Base-by-base conservation (phyloP, 1,284 basidiomycete species). In the Austropuccinia psidii region DNA sequence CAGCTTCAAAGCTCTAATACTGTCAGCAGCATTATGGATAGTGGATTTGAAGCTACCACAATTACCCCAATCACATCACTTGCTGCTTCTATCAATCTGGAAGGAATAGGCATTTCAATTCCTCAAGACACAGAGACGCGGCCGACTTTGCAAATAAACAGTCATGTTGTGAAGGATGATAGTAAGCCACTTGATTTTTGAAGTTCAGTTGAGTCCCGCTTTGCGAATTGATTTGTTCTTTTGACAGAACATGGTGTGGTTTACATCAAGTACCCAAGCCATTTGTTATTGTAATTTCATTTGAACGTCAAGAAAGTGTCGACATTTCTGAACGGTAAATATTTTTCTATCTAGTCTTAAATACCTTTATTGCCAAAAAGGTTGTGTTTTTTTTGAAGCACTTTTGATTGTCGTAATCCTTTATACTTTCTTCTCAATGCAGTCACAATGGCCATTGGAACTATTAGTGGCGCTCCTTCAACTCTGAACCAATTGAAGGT, bases 201-300 rank as follows among this genome's bases (percentile, higher is more conserved):
- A 19, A 4, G 21, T 60, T 13, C 15, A 37, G n/a, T 37, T 29
- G 31, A 24, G 21, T 24, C 45, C 1, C 4, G 33, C 2, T 11
- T 27, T 8, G 19, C 11, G 17, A 11, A 39, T 45, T 58, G 33
- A 52, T 47, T 76, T 62, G 62, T 66, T 21, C 67, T 52, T 64
- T 29, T 17, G 27, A 0, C 74, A 94, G 93, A 90, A 33, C 96
- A 98, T 77, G 96, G 96, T 21, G 96, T 98, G 19, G 83, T 90
- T 47, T 98, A 97, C 81, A 85, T 99, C 83, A 98, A 98, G 83
- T 98, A 98, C 79, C 96, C 92, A 61, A 99, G 78, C 96, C 96
- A 3, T 89, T 98, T 78, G 88, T 89, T 76, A 84, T 99, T 9
- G 89, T 92, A 4, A 82, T 98, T 19, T 98, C 96, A 0, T 98